Conservation (phyloP, 2,329 filamentous ascomycete species). For the Penicillium digitatum region DNA sequence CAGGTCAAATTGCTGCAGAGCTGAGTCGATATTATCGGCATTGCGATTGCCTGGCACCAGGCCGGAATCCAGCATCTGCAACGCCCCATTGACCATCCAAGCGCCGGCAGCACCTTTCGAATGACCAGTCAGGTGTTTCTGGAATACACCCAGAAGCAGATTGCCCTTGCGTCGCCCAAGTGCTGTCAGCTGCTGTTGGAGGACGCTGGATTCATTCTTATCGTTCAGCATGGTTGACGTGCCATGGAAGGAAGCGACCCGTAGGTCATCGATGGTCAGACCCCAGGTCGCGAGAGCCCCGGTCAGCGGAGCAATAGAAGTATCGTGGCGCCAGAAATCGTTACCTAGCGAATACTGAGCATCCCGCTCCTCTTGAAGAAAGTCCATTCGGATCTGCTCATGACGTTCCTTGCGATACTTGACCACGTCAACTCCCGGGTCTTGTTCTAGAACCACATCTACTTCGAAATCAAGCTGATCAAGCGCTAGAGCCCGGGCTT, state of each 20-base stretch:
- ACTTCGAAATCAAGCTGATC: constrained; percentile 1
- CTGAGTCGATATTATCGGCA: constrained; percentile 80
- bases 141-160: constrained; percentile 88
- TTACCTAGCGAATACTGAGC: neutral
- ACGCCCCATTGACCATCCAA: constrained; percentile 97
- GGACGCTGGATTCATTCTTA: constrained; percentile 95
- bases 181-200: constrained; percentile 88
- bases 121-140: constrained; percentile 95
- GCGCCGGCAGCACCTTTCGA: constrained; percentile 97
- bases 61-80: constrained; percentile 91
- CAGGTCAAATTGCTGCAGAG: constrained; percentile 29
- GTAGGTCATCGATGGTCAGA: constrained; percentile 88
- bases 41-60: constrained; percentile 96
- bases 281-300: constrained; percentile 94
- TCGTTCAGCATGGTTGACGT: constrained; percentile 97
- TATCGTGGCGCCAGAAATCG: neutral
- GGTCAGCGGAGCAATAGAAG: constrained; percentile 56
- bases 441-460: neutral
- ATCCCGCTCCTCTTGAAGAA: neutral
- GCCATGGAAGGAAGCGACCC: constrained; percentile 93
- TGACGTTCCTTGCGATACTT: neutral
- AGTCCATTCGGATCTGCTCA: neutral
- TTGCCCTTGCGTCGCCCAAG: constrained; percentile 93
- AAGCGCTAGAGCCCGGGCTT: neutral
- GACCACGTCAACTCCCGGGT: neutral